These are phyloP conservation scores for Cordyceps cicadae DNA, from an alignment of 2,329 filamentous ascomycete species.

Conservation along the genomic window DNA sequence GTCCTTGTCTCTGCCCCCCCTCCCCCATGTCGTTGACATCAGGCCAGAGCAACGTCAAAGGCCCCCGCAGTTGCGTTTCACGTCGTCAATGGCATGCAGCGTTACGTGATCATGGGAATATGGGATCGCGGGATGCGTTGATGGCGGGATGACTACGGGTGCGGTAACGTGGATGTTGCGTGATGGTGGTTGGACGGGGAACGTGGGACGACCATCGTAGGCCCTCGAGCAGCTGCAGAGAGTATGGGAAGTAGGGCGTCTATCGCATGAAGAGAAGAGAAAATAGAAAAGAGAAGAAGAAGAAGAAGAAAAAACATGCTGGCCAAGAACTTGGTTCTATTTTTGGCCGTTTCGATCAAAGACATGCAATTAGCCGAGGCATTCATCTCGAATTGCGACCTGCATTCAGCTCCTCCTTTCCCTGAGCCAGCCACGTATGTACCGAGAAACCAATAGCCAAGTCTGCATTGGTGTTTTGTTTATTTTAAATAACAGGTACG, in stretches of 20 bases:
- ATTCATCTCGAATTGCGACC: not conserved
- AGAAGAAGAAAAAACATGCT: not conserved
- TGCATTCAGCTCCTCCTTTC: not conserved
- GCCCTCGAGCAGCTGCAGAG: no score
- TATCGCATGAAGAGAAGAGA: not conserved
- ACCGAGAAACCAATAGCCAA: not conserved
- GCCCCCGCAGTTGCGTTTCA: slow-evolving; percentile 1
- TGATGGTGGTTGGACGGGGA: no score
- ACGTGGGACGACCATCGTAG: no score
- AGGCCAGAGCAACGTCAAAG: not conserved
- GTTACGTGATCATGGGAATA: not conserved
- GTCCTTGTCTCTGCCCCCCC: not conserved
- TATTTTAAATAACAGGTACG: not conserved
- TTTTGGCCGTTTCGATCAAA: not conserved
- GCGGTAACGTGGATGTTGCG: no score
- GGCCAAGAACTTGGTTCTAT: no score
- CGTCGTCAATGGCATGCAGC: not conserved
- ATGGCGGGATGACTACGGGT: no score
- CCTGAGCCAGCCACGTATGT: not conserved
- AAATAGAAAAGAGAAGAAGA: not conserved
- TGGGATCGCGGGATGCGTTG: not conserved
- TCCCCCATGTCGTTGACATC: not conserved
- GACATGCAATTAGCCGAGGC: not conserved
- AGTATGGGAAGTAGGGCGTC: not conserved
- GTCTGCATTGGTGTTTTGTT: not conserved